Percentiles rank a stretch among this genome's conserved stretches.
Evolutionary conservation across 805 yeast species (phyloP).

Genomic region (Pichia occidentalis): DNA sequence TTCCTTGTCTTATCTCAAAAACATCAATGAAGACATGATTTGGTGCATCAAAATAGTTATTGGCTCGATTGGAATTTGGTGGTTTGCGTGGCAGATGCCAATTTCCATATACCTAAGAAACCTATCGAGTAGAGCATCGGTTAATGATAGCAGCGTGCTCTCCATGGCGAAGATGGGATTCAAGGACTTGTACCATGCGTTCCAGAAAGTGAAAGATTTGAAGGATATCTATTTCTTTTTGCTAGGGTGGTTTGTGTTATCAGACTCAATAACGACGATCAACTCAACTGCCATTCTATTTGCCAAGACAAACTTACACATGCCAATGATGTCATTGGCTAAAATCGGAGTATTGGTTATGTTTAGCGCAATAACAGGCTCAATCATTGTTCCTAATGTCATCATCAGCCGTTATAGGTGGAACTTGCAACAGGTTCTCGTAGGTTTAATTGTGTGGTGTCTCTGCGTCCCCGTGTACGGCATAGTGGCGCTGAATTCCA

Average conservation of each 20-base stretch:
- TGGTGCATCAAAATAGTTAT: conserved; percentile 53
- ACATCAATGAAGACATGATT: conserved; percentile 18
- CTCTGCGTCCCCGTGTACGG: conserved; percentile 69
- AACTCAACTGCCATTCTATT: conserved; percentile 74
- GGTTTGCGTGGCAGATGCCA: conserved; percentile 68
- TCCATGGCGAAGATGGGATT: conserved; percentile 47
- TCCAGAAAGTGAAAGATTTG: conserved; percentile 52
- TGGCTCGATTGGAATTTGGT: conserved; percentile 65
- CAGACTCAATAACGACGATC: conserved; percentile 72
- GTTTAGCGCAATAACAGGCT: conserved; percentile 61
- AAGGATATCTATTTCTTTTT: conserved; percentile 62
- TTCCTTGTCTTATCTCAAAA: conserved; percentile 25
- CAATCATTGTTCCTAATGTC: conserved; percentile 47
- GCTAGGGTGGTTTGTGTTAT: conserved; percentile 68
- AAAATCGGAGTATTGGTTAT: conserved; percentile 60
- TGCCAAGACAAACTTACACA: conserved; percentile 62
- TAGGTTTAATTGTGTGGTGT: conserved; percentile 53
- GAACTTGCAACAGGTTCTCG: conserved; percentile 42
- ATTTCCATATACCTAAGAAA: conserved; percentile 38
- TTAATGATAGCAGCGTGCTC: too few relatives aligned
- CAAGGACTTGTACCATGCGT: conserved; percentile 47
- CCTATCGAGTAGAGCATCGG: too few relatives aligned
- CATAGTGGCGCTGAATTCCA: conserved; percentile 53
- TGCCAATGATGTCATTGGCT: conserved; percentile 63
- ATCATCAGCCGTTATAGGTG: conserved; percentile 33